Conservation (phyloP, 1,139 yeast genomes). For the Yamadazyma dushanensis region DNA sequence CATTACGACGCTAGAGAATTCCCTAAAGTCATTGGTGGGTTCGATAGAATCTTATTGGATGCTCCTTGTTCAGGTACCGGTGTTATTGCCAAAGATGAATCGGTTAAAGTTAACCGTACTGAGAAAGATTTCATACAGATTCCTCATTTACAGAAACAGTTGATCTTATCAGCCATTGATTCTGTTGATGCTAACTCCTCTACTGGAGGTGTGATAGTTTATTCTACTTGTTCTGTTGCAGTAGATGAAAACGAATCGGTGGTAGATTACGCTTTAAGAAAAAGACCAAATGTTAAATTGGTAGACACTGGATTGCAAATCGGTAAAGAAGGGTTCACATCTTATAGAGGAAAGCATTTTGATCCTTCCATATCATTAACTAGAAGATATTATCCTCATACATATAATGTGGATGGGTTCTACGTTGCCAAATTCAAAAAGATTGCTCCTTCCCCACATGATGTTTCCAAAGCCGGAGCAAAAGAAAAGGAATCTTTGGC, state of each 20-base stretch:
- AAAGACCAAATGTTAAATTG: constrained; percentile 92
- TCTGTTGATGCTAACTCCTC: constrained; percentile 91
- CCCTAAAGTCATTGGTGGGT: constrained; percentile 97
- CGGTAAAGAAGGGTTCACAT: constrained; percentile 94
- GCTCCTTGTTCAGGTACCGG: constrained; percentile 99
- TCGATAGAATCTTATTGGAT: constrained; percentile 90
- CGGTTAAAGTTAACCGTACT: constrained; percentile 89
- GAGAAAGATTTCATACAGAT: constrained; percentile 96
- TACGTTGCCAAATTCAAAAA: constrained; percentile 95
- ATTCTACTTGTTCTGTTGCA: constrained; percentile 97
- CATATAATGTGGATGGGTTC: constrained; percentile 98
- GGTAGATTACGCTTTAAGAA: constrained; percentile 95
- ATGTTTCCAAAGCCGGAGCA: constrained; percentile 84
- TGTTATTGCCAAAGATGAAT: constrained; percentile 96
- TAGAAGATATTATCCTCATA: constrained; percentile 96
- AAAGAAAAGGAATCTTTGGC: constrained; percentile 81
- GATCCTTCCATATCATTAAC: constrained; percentile 75
- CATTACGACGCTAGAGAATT: constrained; percentile 98
- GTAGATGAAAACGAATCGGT: constrained; percentile 99
- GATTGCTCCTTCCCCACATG: constrained; percentile 82
- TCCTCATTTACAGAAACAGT: constrained; percentile 94
- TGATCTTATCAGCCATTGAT: constrained; percentile 91
- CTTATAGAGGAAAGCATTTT: constrained; percentile 91
- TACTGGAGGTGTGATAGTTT: constrained; percentile 93
- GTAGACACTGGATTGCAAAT: constrained; percentile 93